These are phyloP conservation scores for Biancaea sappan DNA, from an alignment of 306 rosid species.

Conservation along the genomic window DNA sequence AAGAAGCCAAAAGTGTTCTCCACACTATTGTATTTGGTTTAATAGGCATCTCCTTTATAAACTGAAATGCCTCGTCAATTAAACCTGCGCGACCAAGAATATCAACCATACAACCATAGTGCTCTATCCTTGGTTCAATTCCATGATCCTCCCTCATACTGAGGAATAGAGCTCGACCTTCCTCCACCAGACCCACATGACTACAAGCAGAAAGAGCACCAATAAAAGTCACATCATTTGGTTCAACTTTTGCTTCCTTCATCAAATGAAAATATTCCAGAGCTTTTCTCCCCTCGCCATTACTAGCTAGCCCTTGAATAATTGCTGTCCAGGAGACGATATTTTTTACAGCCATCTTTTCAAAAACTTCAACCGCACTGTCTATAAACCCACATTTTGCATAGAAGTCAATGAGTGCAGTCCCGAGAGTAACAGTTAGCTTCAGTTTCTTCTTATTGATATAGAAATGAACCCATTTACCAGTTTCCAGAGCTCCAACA, in stretches of 20 bases:
- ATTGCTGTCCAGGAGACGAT: constrained; percentile 64
- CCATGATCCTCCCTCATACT: constrained; percentile 52
- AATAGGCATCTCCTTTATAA: constrained; percentile 52
- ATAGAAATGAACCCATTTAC: constrained; percentile 69
- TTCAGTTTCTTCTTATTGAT: constrained; percentile 57
- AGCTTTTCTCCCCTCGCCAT: constrained; percentile 58
- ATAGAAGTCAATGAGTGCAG: constrained; percentile 64
- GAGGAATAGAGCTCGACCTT: constrained; percentile 52
- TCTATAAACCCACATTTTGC: constrained; percentile 62
- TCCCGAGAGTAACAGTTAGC: constrained; percentile 65
- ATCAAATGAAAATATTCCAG: constrained; percentile 51
- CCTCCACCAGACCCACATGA: constrained; percentile 59
- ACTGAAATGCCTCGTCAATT: constrained; percentile 57
- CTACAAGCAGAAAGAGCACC: constrained; percentile 60
- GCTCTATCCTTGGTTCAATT: constrained; percentile 61
- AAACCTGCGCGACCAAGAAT: constrained; percentile 65
- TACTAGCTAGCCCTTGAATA: constrained; percentile 67
- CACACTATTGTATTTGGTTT: constrained; percentile 61
- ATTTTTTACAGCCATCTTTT: constrained; percentile 44
- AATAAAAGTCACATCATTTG: constrained; percentile 63
- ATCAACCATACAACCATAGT: constrained; percentile 77
- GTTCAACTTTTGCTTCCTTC: constrained; percentile 48
- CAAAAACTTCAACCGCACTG: constrained; percentile 54
- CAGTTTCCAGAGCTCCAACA: constrained; percentile 65
- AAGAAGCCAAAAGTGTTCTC: constrained; percentile 72